Conservation (phyloP, 257 asterid species). For the Plectranthus barbatus region DNA sequence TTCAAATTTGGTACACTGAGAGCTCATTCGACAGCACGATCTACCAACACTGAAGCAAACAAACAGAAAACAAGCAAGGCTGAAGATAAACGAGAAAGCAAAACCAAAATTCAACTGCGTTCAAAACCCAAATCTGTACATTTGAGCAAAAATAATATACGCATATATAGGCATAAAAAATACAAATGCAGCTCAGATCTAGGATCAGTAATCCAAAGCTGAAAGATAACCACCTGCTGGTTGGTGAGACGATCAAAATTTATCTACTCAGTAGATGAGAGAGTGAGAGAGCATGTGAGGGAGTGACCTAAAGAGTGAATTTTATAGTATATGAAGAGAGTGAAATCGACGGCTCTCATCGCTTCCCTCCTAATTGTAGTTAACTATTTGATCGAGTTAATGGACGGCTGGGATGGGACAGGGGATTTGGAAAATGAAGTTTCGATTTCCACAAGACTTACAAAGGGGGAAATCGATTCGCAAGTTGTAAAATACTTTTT, state of each 20-base stretch:
- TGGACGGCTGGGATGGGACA: constrained; percentile 19
- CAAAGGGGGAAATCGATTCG: not conserved
- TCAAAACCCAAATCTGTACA: too few relatives aligned
- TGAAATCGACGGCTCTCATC: constrained; percentile 28
- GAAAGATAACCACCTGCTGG: constrained; percentile 14
- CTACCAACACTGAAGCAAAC: not conserved
- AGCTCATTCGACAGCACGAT: not conserved
- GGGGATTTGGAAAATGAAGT: not conserved
- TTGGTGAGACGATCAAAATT: constrained; percentile 2
- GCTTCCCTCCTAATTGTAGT: constrained; percentile 37
- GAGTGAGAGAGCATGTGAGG: not conserved
- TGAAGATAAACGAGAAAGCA: not conserved
- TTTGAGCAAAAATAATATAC: too few relatives aligned
- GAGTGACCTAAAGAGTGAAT: constrained; percentile 19
- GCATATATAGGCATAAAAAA: not conserved
- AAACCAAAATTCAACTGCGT: not conserved
- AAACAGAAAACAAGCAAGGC: not conserved
- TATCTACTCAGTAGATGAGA: constrained; percentile 20
- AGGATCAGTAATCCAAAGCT: not conserved
- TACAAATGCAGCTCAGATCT: constrained; percentile 8
- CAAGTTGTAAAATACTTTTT: not conserved
- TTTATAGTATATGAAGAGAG: constrained; percentile 22
- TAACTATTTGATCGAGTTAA: not conserved
- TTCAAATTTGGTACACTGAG: not conserved
- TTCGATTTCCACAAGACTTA: not conserved